Evolutionary conservation across 306 rosid species (phyloP).

Genomic region (Prinsepia uniflora): DNA sequence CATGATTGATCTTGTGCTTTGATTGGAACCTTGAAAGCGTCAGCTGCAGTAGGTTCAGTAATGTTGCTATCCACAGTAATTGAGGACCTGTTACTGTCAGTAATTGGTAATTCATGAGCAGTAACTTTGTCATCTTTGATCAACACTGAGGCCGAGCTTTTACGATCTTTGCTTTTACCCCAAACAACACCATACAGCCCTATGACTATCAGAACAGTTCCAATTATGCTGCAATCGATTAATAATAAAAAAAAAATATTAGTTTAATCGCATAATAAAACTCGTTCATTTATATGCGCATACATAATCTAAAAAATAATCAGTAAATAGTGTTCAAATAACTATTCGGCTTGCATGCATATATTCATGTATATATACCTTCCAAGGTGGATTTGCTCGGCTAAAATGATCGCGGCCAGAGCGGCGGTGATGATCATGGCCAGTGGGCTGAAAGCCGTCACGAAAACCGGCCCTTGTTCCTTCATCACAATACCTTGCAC

Average conservation of each 20-base stretch:
- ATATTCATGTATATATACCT: constrained; percentile 38
- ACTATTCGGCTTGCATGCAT: not conserved
- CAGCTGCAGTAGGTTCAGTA: constrained; percentile 25
- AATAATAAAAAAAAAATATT: not conserved
- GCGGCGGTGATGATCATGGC: constrained; percentile 91
- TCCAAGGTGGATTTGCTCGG: constrained; percentile 79
- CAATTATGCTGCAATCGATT: constrained; percentile 47
- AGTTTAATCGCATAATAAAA: too few relatives aligned
- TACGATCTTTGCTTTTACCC: constrained; percentile 81
- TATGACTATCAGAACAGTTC: constrained; percentile 70
- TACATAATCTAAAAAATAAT: too few relatives aligned
- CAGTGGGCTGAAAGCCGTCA: constrained; percentile 87
- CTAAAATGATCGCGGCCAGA: constrained; percentile 67
- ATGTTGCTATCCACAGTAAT: constrained; percentile 21
- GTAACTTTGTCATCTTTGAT: constrained; percentile 32
- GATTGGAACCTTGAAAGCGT: constrained; percentile 14
- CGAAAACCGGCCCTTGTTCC: constrained; percentile 89
- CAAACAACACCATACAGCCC: constrained; percentile 95
- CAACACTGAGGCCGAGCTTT: constrained; percentile 14
- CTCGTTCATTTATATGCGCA: too few relatives aligned
- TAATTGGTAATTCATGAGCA: constrained; percentile 56
- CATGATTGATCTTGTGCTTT: constrained; percentile 8
- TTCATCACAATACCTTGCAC: constrained; percentile 81
- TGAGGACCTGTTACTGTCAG: constrained; percentile 29
- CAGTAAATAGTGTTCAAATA: too few relatives aligned